Evolutionary conservation across 345 rosid genomes (phyloP).

Genomic region (Gossypium herbaceum): DNA sequence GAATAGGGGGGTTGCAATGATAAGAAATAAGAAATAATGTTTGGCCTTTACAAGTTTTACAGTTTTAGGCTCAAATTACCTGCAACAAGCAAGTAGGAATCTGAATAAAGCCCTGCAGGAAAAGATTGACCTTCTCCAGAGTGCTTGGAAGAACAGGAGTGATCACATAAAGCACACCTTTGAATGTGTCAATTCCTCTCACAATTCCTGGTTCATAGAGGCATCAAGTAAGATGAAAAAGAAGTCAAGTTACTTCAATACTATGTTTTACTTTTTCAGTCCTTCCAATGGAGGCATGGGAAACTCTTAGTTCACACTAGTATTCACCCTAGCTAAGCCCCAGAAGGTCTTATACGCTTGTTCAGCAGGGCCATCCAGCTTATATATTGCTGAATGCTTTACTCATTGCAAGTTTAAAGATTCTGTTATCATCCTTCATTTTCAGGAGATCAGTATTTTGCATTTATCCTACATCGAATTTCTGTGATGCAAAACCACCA

Average conservation of each 20-base stretch:
- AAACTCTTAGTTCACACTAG: neutral
- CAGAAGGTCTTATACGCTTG: neutral
- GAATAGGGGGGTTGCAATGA: neutral
- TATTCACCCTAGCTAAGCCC: neutral
- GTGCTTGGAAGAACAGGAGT: constrained; percentile 70
- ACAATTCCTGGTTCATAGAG: constrained; percentile 61
- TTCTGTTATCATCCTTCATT: neutral
- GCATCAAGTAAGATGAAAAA: constrained; percentile 7
- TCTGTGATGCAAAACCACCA: neutral
- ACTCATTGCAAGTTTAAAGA: neutral
- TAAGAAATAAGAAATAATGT: neutral
- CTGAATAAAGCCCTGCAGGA: constrained; percentile 75
- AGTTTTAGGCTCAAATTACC: constrained; percentile 31
- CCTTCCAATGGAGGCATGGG: too few relatives aligned
- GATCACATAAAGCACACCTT: constrained; percentile 64
- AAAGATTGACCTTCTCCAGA: constrained; percentile 73
- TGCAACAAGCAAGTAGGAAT: constrained; percentile 80
- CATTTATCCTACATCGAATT: neutral
- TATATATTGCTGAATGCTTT: neutral
- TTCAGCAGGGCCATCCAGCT: neutral
- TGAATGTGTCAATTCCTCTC: constrained; percentile 70
- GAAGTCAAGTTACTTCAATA: neutral
- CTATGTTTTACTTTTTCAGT: neutral
- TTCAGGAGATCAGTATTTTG: neutral
- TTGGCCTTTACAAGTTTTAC: neutral